Conservation (phyloP, 257 asterid genomes). For the Solanum raphanifolium region DNA sequence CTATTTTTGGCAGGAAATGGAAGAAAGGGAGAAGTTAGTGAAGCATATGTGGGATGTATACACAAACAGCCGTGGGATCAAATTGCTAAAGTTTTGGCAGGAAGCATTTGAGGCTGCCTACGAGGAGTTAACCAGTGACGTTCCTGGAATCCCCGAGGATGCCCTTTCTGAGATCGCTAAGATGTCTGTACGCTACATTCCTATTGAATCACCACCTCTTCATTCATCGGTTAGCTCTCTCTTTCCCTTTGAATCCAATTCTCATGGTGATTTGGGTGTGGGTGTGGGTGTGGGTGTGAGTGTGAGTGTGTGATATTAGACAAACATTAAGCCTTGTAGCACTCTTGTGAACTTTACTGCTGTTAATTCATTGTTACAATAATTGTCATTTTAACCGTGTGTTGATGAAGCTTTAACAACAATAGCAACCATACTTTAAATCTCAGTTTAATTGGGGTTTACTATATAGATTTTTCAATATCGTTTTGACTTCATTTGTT, state of each 20-base stretch:
- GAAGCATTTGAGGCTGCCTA: conserved; percentile 87
- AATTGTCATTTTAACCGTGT: background rate
- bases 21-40: conserved; percentile 92
- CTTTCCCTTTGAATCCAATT: background rate
- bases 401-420: background rate
- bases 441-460: background rate
- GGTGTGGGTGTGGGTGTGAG: background rate
- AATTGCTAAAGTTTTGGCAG: conserved; percentile 72
- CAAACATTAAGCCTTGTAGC: background rate
- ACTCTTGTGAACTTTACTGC: background rate
- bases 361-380: background rate
- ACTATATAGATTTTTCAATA: background rate
- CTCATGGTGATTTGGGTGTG: background rate
- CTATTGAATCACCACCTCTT: conserved; percentile 43
- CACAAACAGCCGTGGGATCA: conserved; percentile 52
- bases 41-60: conserved; percentile 94
- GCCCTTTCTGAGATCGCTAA: conserved; percentile 81
- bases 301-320: background rate
- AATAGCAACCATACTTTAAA: background rate
- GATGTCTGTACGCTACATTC: conserved; percentile 61
- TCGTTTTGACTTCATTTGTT: background rate
- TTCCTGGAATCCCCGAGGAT: conserved; percentile 42
- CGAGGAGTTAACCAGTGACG: conserved; percentile 73
- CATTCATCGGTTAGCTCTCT: conserved; percentile 47
- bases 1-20: conserved; percentile 52